These are phyloP conservation scores for Leccinum rimulosum DNA, from an alignment of 768 basidiomycete species.

Conservation along the genomic window DNA sequence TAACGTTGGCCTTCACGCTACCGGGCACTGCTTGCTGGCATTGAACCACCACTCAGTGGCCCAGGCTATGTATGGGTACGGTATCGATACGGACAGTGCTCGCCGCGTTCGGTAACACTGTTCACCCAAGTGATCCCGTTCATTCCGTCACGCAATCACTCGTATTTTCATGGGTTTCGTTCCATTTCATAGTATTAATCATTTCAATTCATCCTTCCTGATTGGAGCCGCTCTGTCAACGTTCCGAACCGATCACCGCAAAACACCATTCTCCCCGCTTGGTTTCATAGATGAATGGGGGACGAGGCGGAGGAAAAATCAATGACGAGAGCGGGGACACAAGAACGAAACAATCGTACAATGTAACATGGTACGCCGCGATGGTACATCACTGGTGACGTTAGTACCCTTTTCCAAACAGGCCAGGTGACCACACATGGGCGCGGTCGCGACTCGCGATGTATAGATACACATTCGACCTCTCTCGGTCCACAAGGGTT, in stretches of 20 bases:
- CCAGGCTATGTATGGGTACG: neutral
- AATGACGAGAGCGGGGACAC: neutral
- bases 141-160: neutral
- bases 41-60: neutral
- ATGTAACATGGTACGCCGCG: neutral
- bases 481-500: neutral
- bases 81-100: neutral
- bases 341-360: neutral
- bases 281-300: neutral
- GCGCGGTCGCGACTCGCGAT: neutral
- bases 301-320: neutral
- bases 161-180: neutral
- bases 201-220: neutral
- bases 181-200: neutral
- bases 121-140: neutral
- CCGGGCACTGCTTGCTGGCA: neutral
- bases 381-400: neutral
- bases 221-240: neutral
- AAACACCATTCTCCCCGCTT: neutral
- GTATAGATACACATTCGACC: neutral
- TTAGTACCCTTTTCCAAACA: neutral
- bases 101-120: neutral
- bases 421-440: neutral
- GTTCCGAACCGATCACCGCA: neutral
- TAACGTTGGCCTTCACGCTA: neutral